Base-by-base conservation (phyloP, 805 yeast genomes). In the Metschnikowia cubensis region DNA sequence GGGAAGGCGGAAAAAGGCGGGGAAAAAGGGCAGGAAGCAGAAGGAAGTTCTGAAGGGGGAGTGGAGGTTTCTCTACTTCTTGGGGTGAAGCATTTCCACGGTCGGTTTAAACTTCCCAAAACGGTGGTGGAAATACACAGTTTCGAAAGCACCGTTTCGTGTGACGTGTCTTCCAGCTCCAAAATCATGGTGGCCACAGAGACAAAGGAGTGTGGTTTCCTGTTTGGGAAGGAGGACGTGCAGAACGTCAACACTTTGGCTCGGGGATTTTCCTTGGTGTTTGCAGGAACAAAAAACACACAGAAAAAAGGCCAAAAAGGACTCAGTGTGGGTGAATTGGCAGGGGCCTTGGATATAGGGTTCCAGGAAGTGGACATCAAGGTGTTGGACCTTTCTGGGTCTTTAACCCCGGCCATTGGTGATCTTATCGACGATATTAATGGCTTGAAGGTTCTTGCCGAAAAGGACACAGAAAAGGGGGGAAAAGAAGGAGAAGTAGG, bases 91-190 rank as follows among this genome's bases (percentile, higher is more conserved):
- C 48, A 53, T 11, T 33, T 48, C 31, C 50, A 47, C 18, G 37
- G 36, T 15, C 41, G 50, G 5, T 13, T 50, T 15, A 35, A 41
- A 31, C 40, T 50, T 18, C 37, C 41, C 13, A 45, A 42, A 35
- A 55, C 53, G 1, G 45, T 39, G 21, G 15, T 49, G 6, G 57
- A 53, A n/a, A 8, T 51, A 18, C 35, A 50, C 22, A 22, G 41
- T 11, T 47, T 35, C 15, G 45, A 50, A 32, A 50, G 18, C 14
- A 20, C 42, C 18, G 15, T 37, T 13, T 32, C 46, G 3, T 35
- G 39, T 25, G 38, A 17, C 4, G 21, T 5, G 11, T 25, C 42
- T 10, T 25, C 33, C 13, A 17, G 11, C 15, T 21, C 38, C 7
- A 17, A 35, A 20, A 10, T 43, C 34, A 35, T n/a, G 4, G 4